phyloP scores from a whole-genome alignment of 2,329 filamentous ascomycete genomes.

The Epichloe sibirici region DNA sequence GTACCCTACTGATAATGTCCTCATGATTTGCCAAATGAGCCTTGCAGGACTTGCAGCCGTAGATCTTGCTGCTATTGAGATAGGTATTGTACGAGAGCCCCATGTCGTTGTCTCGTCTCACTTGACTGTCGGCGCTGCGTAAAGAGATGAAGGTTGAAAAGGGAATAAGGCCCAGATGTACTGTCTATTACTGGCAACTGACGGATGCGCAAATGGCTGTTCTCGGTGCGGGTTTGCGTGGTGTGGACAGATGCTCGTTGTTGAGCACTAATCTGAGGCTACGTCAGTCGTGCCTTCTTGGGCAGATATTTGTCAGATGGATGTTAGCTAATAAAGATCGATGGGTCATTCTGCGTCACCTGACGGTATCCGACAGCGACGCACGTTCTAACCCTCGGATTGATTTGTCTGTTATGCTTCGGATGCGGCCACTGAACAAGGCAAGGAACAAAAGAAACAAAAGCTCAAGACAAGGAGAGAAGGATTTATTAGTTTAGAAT shows the following conservation, averaged over 20 bases:
- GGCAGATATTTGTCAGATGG: neutral
- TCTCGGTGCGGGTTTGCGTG: neutral
- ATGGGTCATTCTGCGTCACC: neutral
- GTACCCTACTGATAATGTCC: slow-evolving; percentile 85
- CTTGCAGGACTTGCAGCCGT: slow-evolving; percentile 90
- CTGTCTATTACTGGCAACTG: neutral
- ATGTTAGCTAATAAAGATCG: neutral
- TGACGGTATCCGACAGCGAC: neutral
- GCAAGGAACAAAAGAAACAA: neutral
- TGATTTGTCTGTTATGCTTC: neutral
- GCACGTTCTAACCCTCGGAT: neutral
- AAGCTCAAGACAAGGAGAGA: neutral
- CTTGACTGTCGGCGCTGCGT: neutral
- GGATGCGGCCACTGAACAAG: neutral
- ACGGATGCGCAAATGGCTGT: neutral
- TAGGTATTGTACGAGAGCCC: slow-evolving; percentile 88
- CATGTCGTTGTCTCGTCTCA: slow-evolving; percentile 37
- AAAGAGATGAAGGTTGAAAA: neutral
- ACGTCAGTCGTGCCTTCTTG: neutral
- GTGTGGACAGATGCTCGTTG: neutral
- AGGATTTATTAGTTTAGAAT: neutral
- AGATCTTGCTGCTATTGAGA: slow-evolving; percentile 75
- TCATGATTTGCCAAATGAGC: slow-evolving; percentile 91
- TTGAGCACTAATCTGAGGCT: neutral
- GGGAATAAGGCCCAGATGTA: neutral